Evolutionary conservation across 352 stramenopile species (phyloP).

Genomic region (Phytopythium kandeliae): DNA sequence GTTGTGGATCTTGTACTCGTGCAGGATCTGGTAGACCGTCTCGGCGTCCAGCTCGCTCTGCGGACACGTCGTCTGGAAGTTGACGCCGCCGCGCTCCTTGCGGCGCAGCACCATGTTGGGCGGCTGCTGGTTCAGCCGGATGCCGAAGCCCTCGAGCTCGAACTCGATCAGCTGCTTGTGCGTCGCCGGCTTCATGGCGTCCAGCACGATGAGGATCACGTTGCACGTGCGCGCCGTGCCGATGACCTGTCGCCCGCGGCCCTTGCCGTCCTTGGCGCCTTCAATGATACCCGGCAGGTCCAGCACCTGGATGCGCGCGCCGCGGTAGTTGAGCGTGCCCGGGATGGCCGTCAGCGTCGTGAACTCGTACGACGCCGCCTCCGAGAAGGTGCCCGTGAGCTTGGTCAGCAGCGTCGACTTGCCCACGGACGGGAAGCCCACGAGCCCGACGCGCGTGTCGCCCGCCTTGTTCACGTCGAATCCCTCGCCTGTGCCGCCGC

Average conservation of each 20-base stretch:
- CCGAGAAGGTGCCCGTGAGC: conserved; percentile 94
- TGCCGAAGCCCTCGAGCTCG: conserved; percentile 98
- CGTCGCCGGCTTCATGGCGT: conserved; percentile 95
- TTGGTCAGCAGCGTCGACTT: conserved; percentile 98
- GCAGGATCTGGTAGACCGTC: conserved; percentile 92
- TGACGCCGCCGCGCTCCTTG: conserved; percentile 97
- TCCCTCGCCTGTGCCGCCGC: conserved; percentile 71
- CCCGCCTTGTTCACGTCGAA: conserved; percentile 93
- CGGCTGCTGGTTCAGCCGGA: conserved; percentile 97
- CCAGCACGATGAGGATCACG: conserved; percentile 98
- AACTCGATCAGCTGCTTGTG: conserved; percentile 99
- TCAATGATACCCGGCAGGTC: conserved; percentile 98
- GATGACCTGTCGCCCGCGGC: conserved; percentile 96
- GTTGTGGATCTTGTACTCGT: conserved; percentile 99
- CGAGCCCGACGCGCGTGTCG: conserved; percentile 96
- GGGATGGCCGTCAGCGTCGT: conserved; percentile 99
- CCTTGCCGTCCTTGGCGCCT: conserved; percentile 97
- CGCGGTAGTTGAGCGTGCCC: conserved; percentile 96
- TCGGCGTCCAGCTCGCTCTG: conserved; percentile 94
- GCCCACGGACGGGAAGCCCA: conserved; percentile 98
- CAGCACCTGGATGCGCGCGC: conserved; percentile 83
- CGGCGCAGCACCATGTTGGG: conserved; percentile 96
- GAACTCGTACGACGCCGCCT: conserved; percentile 98
- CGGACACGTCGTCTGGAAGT: conserved; percentile 93
- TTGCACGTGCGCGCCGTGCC: conserved; percentile 96